Conservation (phyloP, 768 basidiomycete genomes). For the Rhodotorula sphaerocarpa region DNA sequence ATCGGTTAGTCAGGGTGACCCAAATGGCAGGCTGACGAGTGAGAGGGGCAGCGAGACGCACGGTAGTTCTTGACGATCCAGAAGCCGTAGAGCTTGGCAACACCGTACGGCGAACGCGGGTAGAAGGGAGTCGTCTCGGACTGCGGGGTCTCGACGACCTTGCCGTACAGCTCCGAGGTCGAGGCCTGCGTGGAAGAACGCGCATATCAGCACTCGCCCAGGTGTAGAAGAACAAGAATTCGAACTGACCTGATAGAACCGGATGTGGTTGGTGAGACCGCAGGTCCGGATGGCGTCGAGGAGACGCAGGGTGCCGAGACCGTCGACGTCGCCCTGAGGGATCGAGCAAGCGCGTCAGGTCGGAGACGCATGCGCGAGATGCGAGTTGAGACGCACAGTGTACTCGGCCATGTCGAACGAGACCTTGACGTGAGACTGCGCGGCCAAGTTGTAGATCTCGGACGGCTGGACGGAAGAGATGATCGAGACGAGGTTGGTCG, state of each 20-base stretch:
- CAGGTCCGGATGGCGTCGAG: slow-evolving; percentile 94
- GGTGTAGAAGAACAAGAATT: slow-evolving; percentile 3
- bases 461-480: slow-evolving; percentile 88
- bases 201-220: too few relatives aligned
- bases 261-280: slow-evolving; percentile 81
- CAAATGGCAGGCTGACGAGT: too few relatives aligned
- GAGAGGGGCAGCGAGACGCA: not conserved
- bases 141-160: slow-evolving; percentile 91
- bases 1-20: not conserved
- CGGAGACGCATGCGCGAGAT: too few relatives aligned
- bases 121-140: slow-evolving; percentile 96
- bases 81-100: slow-evolving; percentile 65
- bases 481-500: slow-evolving; percentile 93
- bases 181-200: slow-evolving; percentile 52
- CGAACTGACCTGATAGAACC: slow-evolving; percentile 94
- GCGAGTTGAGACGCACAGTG: slow-evolving; percentile 54
- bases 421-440: slow-evolving; percentile 97
- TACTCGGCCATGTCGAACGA: slow-evolving; percentile 99
- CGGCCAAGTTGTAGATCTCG: slow-evolving; percentile 96
- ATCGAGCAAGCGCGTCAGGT: not conserved
- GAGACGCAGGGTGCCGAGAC: slow-evolving; percentile 84
- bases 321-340: slow-evolving; percentile 74
- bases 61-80: slow-evolving; percentile 46
- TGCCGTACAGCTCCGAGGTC: slow-evolving; percentile 93
- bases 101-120: slow-evolving; percentile 93